Base-by-base conservation (phyloP, 257 asterid species). In the Nicotiana benthamiana region DNA sequence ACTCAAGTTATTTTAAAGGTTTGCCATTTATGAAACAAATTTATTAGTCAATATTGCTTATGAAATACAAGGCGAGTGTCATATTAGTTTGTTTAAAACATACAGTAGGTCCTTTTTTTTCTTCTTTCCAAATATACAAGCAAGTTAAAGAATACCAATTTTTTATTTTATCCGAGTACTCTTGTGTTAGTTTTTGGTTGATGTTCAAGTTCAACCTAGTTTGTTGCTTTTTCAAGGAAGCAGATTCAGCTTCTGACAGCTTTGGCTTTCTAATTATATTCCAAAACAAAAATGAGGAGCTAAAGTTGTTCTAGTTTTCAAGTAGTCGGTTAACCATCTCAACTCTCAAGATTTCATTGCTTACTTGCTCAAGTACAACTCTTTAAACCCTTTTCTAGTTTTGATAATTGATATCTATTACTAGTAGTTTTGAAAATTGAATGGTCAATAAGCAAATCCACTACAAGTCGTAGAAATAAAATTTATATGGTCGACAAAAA, bases 1-100 rank as follows among this genome's bases (percentile, higher is more conserved):
- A 91, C 93, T 83, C 89, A 85, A 77, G 92, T 92, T 80, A 78
- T 93, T 80, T 85, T 95, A 77, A 95, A 95, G 98, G 99, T 93
- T 86, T 83, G 93, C 76, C 18, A 6, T 24, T 57, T 57, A 4
- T 32, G 3, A 28, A 64, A 1, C 28, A 36, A 5, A 9, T 2
- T 2, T 18, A 32, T 34, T 68, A 9, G 48, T 13, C 1, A 0
- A 12, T 15, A 72, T 74, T 26, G 13, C 26, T 24, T 24, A 12
- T 12, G 7, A 12, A 46, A 22, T 9, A 70, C n/a, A n/a, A 67
- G 28, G 32, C 17, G 34, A 20, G 34, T 24, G 34, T 24, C 67
- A 61, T n/a, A n/a, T 61, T 61, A 22, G 17, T 24, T 61, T 61
- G 11, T n/a, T 40, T 20, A 10, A 11, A 11, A 24, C 10, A 12